Conservation (phyloP, 208 protist species). For the Leishmania martiniquensis region DNA sequence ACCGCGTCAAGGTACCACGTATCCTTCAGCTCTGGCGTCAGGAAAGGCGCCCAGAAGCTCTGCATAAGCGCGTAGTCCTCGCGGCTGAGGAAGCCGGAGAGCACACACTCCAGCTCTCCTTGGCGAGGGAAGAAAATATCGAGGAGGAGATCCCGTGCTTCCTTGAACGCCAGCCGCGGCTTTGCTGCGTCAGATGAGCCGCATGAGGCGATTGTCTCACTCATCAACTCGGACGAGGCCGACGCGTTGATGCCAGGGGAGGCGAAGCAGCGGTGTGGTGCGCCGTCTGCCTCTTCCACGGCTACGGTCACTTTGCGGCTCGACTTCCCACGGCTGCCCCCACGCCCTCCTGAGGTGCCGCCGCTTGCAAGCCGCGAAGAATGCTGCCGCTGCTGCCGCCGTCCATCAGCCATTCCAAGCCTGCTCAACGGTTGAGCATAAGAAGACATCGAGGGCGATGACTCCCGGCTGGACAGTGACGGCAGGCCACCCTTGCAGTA, state of each 20-base stretch:
- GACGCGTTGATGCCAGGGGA: constrained; percentile 5
- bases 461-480: not conserved
- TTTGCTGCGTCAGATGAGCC: not conserved
- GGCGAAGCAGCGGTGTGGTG: not conserved
- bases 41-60: constrained; percentile 33
- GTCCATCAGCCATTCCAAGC: not conserved
- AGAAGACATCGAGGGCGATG: not conserved
- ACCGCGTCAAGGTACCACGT: constrained; percentile 55
- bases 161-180: constrained; percentile 22
- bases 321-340: not conserved
- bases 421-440: not conserved
- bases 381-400: not conserved
- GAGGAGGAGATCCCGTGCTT: constrained; percentile 37
- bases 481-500: not conserved
- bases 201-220: constrained; percentile 9
- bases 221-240: constrained; percentile 8
- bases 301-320: not conserved
- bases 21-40: constrained; percentile 29
- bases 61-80: constrained; percentile 32
- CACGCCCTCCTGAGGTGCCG: not conserved
- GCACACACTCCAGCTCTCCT: constrained; percentile 46
- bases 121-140: constrained; percentile 39
- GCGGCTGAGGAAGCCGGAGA: constrained; percentile 33
- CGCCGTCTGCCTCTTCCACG: not conserved
- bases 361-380: not conserved